phyloP scores from a whole-genome alignment of 805 yeast genomes.

The Metschnikowia anglica region DNA sequence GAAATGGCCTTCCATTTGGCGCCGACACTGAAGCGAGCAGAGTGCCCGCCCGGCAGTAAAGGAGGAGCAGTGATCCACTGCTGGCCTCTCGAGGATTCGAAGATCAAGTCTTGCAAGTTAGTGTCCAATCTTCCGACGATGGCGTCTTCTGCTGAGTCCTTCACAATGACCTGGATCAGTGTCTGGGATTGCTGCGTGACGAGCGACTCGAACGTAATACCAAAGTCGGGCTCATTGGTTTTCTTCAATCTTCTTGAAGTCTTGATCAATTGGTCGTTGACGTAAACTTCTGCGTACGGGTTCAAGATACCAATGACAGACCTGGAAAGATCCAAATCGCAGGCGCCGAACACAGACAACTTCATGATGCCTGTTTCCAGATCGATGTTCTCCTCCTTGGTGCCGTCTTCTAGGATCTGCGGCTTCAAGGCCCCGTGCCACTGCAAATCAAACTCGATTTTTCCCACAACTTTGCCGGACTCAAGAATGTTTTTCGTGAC shows the following conservation, averaged over 20 bases:
- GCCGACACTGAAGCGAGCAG: conserved; percentile 46
- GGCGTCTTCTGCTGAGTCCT: conserved; percentile 56
- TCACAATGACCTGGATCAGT: conserved; percentile 53
- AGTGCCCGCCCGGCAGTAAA: conserved; percentile 37
- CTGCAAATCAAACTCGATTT: conserved; percentile 53
- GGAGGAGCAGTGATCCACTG: conserved; percentile 52
- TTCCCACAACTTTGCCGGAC: conserved; percentile 58
- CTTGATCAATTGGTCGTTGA: conserved; percentile 56
- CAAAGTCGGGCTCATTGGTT: conserved; percentile 74
- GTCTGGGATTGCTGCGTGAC: conserved; percentile 61
- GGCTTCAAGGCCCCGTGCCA: conserved; percentile 52
- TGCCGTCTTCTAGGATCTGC: conserved; percentile 47
- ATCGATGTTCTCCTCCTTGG: conserved; percentile 50
- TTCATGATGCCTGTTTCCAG: conserved; percentile 76
- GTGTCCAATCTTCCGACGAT: conserved; percentile 55
- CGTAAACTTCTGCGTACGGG: conserved; percentile 66
- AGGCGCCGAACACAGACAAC: conserved; percentile 59
- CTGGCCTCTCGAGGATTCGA: conserved; percentile 49
- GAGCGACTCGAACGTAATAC: conserved; percentile 59
- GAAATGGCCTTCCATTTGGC: conserved; percentile 73
- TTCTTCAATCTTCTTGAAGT: conserved; percentile 61
- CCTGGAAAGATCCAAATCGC: conserved; percentile 50
- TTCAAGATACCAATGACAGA: conserved; percentile 54
- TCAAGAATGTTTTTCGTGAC: conserved; percentile 45
- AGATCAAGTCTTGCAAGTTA: conserved; percentile 53